These are phyloP conservation scores for Agaricus sinodeliciosus DNA, from an alignment of 768 basidiomycete genomes.

Conservation along the genomic window DNA sequence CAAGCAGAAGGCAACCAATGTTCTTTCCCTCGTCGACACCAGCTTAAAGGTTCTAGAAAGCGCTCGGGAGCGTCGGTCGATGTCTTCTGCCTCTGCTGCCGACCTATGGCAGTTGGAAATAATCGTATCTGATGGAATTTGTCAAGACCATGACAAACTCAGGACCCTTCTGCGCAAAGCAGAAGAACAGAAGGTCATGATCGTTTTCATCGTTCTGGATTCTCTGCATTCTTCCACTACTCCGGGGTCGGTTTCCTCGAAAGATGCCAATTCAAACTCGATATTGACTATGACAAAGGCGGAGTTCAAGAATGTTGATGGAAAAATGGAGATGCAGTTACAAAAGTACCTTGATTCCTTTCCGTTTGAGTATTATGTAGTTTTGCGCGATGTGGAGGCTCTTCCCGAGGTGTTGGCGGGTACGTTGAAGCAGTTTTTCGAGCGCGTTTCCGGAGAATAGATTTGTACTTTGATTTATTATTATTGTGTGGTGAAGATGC, in stretches of 20 bases:
- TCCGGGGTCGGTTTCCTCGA: conserved; percentile 13
- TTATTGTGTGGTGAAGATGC: too few species aligned
- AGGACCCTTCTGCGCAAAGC: conserved; percentile 77
- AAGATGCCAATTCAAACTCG: conserved; percentile 47
- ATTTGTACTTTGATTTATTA: neutral
- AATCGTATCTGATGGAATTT: conserved; percentile 99
- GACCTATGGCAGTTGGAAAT: conserved; percentile 98
- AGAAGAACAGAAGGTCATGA: conserved; percentile 85
- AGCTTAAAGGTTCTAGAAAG: conserved; percentile 68
- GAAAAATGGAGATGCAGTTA: conserved; percentile 81
- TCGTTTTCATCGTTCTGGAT: conserved; percentile 95
- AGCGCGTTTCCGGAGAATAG: conserved; percentile 71
- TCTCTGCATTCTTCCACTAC: conserved; percentile 50
- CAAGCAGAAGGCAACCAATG: conserved; percentile 84
- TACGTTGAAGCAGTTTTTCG: conserved; percentile 90
- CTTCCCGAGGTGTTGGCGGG: conserved; percentile 85
- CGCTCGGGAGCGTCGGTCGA: conserved; percentile 63
- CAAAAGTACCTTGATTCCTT: conserved; percentile 91
- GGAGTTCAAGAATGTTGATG: conserved; percentile 75
- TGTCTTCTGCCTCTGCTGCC: conserved; percentile 55
- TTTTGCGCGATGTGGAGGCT: conserved; percentile 86
- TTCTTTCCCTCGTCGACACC: conserved; percentile 73
- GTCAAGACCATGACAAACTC: conserved; percentile 88
- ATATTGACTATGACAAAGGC: conserved; percentile 93
- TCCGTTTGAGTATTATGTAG: conserved; percentile 96